A percentile compares a stretch with the other conserved stretches of the same genome.
phyloP scores from a whole-genome alignment of 2,329 filamentous ascomycete species.

The Fusarium veterinarium region DNA sequence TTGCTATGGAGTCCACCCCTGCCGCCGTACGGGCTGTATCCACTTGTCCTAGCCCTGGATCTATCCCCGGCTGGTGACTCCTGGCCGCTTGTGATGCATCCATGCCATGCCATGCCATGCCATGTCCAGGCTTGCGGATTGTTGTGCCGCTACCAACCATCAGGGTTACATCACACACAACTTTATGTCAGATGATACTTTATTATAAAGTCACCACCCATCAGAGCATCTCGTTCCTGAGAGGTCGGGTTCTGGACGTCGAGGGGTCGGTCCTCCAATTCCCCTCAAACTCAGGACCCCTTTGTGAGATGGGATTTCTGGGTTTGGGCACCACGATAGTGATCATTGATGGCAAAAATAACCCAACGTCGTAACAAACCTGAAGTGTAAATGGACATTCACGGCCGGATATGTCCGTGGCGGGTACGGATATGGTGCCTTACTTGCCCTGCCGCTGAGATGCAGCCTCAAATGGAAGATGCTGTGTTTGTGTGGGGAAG shows the following conservation, averaged over 20 bases:
- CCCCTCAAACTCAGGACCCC: constrained; percentile 43
- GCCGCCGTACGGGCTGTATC: constrained; percentile 9
- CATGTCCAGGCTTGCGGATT: constrained; percentile 18
- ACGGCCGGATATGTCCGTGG: constrained; percentile 24
- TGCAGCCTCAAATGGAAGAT: constrained; percentile 32
- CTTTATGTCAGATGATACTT: constrained; percentile 26
- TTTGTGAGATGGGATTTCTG: constrained; percentile 31
- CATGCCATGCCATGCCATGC: constrained; percentile 30
- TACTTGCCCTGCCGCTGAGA: constrained; percentile 21
- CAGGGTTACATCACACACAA: constrained; percentile 28
- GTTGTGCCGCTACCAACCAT: constrained; percentile 26
- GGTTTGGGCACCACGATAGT: constrained; percentile 5
- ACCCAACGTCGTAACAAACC: neutral
- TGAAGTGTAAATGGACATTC: neutral
- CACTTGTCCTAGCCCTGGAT: constrained; percentile 12
- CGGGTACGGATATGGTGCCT: constrained; percentile 15
- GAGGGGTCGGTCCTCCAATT: constrained; percentile 42
- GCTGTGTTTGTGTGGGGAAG: constrained; percentile 24
- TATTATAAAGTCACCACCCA: constrained; percentile 18
- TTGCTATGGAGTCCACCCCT: constrained; percentile 25
- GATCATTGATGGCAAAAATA: neutral
- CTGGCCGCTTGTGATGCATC: constrained; percentile 18
- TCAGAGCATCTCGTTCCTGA: constrained; percentile 19
- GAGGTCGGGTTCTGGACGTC: constrained; percentile 29
- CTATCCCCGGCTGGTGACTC: constrained; percentile 22